Base-by-base conservation (phyloP, 441 rosid species). In the Populus trichocarpa region DNA sequence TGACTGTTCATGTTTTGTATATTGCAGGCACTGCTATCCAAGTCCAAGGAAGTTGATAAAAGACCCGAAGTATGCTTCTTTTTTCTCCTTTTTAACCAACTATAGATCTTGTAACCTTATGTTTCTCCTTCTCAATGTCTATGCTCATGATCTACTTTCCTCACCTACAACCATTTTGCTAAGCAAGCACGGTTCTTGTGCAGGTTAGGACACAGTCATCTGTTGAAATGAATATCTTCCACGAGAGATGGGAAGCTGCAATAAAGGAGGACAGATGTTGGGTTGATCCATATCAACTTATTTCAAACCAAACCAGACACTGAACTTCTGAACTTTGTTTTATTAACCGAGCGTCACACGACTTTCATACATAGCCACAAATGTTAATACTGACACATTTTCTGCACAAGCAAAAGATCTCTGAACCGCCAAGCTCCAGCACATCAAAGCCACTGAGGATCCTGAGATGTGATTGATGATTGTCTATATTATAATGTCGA, bases 121-220 rank as follows among this genome's bases (percentile, higher is more conserved):
- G 3, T 28, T 72, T 20, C 63, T 57, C 63, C 22, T 57, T 20
- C 63, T 57, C 23, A 57, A 20, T 57, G 22, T 57, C 22, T 2
- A n/a, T 57, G 18, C 63, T 20, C 23, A 20, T 0, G 3, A 57
- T 2, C 1, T 57, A 20, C 63, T 57, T 57, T 20, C n/a, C 63
- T 57, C n/a, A 8, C 1, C 63, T 8, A 6, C 23, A 20, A 57
- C 63, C 63, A 20, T 9, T 67, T 67, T 38, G 11, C 16, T 38
- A 2, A 40, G 40, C 12, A 8, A 32, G 8, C 10, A 20, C 35
- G 46, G 26, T 57, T 22, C 73, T 53, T 71, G 65, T 78, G 74
- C 90, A 90, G 96, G 96, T 95, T 70, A 87, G 99, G 82, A 87
- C 70, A 77, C 95, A 90, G 50, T 95, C 99, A 68, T 87, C 66